phyloP scores from a whole-genome alignment of 805 yeast species.

The Ogataea dorogensis region DNA sequence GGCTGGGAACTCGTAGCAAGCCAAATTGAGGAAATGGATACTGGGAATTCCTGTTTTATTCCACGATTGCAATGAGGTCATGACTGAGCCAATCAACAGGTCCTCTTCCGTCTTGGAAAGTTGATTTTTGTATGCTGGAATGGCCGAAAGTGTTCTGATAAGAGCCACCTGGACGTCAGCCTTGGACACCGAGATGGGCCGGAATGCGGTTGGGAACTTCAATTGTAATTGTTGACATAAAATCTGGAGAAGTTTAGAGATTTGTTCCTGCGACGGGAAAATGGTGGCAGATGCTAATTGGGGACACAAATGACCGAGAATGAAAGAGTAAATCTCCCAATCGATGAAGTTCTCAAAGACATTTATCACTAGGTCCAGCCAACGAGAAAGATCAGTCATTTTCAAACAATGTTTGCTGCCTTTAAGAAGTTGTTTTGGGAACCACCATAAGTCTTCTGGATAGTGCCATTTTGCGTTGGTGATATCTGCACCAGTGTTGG shows the following conservation, averaged over 20 bases:
- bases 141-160: slow-evolving; percentile 59
- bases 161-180: slow-evolving; percentile 66
- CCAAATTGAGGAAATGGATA: slow-evolving; percentile 69
- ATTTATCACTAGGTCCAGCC: slow-evolving; percentile 51
- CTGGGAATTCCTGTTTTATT: slow-evolving; percentile 77
- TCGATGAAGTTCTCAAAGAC: slow-evolving; percentile 52
- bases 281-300: slow-evolving; percentile 61
- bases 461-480: slow-evolving; percentile 48
- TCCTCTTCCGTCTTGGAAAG: slow-evolving; percentile 62
- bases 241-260: slow-evolving; percentile 38
- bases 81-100: slow-evolving; percentile 56
- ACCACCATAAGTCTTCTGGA: slow-evolving; percentile 55
- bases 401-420: slow-evolving; percentile 35
- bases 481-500: slow-evolving; percentile 26
- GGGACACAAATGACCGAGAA: slow-evolving; percentile 67
- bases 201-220: slow-evolving; percentile 42
- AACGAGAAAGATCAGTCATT: slow-evolving; percentile 40
- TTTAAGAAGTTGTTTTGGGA: slow-evolving; percentile 44
- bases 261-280: slow-evolving; percentile 45
- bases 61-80: slow-evolving; percentile 68
- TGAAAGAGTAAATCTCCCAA: slow-evolving; percentile 71
- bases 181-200: slow-evolving; percentile 45
- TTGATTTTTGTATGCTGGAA: slow-evolving; percentile 56
- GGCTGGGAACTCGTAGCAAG: slow-evolving; percentile 77
- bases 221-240: slow-evolving; percentile 60